These are phyloP conservation scores for Protomyces pachydermus DNA, from an alignment of 1,139 yeast genomes.

Conservation along the genomic window DNA sequence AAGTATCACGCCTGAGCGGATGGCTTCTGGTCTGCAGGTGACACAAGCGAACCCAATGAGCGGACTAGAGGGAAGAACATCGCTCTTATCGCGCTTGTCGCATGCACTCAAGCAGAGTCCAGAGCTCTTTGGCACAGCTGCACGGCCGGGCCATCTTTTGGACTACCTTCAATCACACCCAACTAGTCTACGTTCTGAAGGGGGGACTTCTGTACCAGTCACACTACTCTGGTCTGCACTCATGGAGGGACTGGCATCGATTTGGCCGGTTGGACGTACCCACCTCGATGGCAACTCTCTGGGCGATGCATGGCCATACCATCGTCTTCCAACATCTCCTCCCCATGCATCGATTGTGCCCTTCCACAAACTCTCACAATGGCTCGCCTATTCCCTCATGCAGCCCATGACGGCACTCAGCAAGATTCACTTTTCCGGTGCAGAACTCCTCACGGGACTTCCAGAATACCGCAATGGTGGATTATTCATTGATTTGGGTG, in stretches of 20 bases:
- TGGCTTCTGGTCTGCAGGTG: constrained; percentile 47
- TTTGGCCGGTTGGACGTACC: constrained; percentile 53
- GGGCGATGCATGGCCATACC: constrained; percentile 57
- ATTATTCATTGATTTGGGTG: constrained; percentile 51
- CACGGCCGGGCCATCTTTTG: constrained; percentile 53
- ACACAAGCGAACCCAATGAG: constrained; percentile 46
- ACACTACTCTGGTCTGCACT: constrained; percentile 52
- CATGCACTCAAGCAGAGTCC: constrained; percentile 42
- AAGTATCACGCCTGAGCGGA: constrained; percentile 35
- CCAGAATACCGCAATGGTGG: constrained; percentile 66
- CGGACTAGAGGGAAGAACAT: constrained; percentile 51
- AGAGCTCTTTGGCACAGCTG: constrained; percentile 46
- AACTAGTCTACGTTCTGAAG: constrained; percentile 23
- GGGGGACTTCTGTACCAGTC: constrained; percentile 9
- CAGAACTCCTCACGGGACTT: constrained; percentile 51
- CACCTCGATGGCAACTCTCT: constrained; percentile 47
- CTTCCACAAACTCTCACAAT: constrained; percentile 58
- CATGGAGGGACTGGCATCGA: constrained; percentile 50
- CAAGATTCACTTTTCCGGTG: constrained; percentile 45
- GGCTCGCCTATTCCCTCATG: constrained; percentile 56
- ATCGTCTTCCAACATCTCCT: constrained; percentile 37
- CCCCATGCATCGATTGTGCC: constrained; percentile 47
- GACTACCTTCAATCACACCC: constrained; percentile 41
- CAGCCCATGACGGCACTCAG: constrained; percentile 47
- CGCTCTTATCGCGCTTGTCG: constrained; percentile 47